phyloP scores from a whole-genome alignment of 768 basidiomycete genomes.

The Rhodotorula taiwanensis region DNA sequence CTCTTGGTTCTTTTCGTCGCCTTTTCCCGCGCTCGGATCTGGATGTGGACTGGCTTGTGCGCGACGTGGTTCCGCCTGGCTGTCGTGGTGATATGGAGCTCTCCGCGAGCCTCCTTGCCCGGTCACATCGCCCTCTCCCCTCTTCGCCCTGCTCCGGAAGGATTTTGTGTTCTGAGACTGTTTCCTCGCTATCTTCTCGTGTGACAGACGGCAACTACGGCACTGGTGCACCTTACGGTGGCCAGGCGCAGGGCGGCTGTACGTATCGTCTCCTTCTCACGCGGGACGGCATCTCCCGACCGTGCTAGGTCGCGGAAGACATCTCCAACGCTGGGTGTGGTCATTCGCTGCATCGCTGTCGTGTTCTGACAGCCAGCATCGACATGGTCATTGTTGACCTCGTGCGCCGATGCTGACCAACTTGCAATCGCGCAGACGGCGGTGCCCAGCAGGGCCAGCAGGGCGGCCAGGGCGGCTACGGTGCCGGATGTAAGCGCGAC shows the following conservation, averaged over 20 bases:
- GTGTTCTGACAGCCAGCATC: too few relatives aligned
- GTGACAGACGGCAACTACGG: slow-evolving; percentile 27
- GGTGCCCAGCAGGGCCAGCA: slow-evolving; percentile 18
- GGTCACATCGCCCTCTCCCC: too few relatives aligned
- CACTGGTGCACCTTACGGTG: slow-evolving; percentile 35
- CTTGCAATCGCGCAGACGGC: slow-evolving; percentile 1
- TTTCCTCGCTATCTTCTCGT: not conserved
- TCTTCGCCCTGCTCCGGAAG: too few relatives aligned
- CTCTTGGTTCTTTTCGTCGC: not conserved
- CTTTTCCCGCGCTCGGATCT: not conserved
- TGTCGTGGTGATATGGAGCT: not conserved
- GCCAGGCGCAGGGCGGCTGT: slow-evolving; percentile 29
- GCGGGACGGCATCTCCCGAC: too few relatives aligned
- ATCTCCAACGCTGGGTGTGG: too few relatives aligned
- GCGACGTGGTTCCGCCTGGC: too few relatives aligned
- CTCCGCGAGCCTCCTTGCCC: too few relatives aligned
- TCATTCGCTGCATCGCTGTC: not conserved
- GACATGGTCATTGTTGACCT: too few relatives aligned
- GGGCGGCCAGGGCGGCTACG: slow-evolving; percentile 33
- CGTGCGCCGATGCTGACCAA: too few relatives aligned
- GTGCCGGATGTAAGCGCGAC: slow-evolving; percentile 15
- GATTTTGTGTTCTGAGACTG: not conserved
- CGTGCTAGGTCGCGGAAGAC: too few relatives aligned
- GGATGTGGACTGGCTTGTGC: too few relatives aligned
- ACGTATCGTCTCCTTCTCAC: not conserved